Conservation (phyloP, 495 filamentous ascomycete species). For the Sporormia fimetaria region DNA sequence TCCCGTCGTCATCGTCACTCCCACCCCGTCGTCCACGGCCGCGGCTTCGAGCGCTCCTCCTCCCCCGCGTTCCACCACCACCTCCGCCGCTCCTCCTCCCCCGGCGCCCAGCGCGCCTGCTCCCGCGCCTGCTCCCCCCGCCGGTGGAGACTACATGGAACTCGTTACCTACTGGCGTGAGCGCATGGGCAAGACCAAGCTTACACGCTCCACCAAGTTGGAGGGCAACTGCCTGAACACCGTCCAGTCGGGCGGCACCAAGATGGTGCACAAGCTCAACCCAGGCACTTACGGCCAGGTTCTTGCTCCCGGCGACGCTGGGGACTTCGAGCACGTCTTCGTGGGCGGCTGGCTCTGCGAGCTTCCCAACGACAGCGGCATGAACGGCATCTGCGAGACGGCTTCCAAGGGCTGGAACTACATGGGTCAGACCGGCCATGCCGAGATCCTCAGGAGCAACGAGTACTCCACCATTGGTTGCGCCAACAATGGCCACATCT, state of each 20-base stretch:
- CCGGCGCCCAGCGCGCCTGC: background rate
- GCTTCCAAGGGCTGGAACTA: constrained; percentile 3
- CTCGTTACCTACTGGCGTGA: constrained; percentile 3
- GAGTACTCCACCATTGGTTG: constrained; percentile 4
- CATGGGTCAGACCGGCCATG: constrained; percentile 8
- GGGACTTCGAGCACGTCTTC: constrained; percentile 10
- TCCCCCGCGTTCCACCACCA: background rate
- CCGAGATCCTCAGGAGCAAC: constrained; percentile 4
- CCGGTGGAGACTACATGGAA: constrained; percentile 5
- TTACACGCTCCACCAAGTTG: background rate
- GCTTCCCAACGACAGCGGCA: constrained; percentile 1
- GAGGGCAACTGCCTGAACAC: constrained; percentile 1
- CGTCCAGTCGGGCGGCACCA: background rate
- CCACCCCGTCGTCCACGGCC: background rate
- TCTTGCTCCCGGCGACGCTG: constrained; percentile 6
- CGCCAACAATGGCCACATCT: background rate
- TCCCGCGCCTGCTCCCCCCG: background rate
- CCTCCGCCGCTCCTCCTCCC: background rate
- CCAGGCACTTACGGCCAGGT: constrained; percentile 4
- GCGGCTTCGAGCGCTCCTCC: background rate
- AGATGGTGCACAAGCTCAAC: constrained; percentile 9
- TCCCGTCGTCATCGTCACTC: background rate
- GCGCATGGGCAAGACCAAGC: constrained; percentile 1
- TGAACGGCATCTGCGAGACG: constrained; percentile 4
- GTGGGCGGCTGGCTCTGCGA: constrained; percentile 15